Conservation (phyloP, 495 filamentous ascomycete species). For the Pyronema domesticum region DNA sequence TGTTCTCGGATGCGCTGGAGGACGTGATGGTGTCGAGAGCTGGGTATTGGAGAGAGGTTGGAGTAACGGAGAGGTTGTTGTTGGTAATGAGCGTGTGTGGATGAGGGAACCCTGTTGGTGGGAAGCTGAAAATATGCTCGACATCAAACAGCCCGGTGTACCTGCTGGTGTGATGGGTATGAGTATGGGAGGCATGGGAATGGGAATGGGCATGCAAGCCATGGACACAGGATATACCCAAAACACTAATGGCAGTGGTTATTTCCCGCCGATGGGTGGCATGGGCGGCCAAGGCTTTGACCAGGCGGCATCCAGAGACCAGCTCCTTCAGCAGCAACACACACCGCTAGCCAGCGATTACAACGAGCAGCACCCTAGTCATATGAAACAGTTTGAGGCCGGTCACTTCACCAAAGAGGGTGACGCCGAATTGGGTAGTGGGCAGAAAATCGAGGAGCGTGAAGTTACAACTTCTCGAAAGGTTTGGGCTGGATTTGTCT, state of each 20-base stretch:
- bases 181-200: slow-evolving; percentile 27
- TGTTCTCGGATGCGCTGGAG: slow-evolving; percentile 70
- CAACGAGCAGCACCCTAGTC: slow-evolving; percentile 15
- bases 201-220: slow-evolving; percentile 25
- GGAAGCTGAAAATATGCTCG: slow-evolving; percentile 94
- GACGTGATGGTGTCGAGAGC: slow-evolving; percentile 80
- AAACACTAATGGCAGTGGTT: slow-evolving; percentile 43
- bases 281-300: slow-evolving; percentile 33
- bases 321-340: slow-evolving; percentile 45
- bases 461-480: slow-evolving; percentile 44
- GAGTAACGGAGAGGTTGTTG: slow-evolving; percentile 91
- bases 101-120: slow-evolving; percentile 89
- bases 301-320: slow-evolving; percentile 49
- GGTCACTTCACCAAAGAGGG: slow-evolving; percentile 36
- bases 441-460: slow-evolving; percentile 58
- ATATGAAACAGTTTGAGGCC: slow-evolving; percentile 21
- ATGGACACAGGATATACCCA: slow-evolving; percentile 49
- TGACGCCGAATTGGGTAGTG: slow-evolving; percentile 59
- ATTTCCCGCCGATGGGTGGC: slow-evolving; percentile 45
- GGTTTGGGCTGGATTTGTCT: slow-evolving; percentile 63
- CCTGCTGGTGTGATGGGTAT: slow-evolving; percentile 32
- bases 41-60: slow-evolving; percentile 93
- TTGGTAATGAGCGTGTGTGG: slow-evolving; percentile 85
- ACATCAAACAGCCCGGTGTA: slow-evolving; percentile 50
- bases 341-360: slow-evolving; percentile 42